Percentiles rank a stretch among this genome's conserved stretches.
Evolutionary conservation across 306 rosid genomes (phyloP).

Genomic region (Boehmeria nivea): DNA sequence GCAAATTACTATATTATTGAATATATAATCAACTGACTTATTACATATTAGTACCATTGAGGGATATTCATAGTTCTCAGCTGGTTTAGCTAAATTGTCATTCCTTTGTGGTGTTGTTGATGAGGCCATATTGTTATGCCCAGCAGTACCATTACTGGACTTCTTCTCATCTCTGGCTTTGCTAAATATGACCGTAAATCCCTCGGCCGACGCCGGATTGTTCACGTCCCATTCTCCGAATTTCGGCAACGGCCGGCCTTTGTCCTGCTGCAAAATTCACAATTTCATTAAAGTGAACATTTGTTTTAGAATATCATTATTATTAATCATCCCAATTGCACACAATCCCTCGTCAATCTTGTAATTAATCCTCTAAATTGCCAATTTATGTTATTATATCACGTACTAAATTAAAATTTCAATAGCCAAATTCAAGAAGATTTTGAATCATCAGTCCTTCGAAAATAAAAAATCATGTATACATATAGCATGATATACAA

Average conservation of each 20-base stretch:
- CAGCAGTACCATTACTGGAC: not conserved
- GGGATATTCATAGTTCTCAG: not conserved
- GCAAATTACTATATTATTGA: too few relatives aligned
- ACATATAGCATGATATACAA: too few relatives aligned
- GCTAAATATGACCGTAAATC: constrained; percentile 48
- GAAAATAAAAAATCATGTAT: too few relatives aligned
- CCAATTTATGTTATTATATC: too few relatives aligned
- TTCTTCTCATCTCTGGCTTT: constrained; percentile 54
- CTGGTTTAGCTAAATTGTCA: constrained; percentile 15
- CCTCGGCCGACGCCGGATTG: constrained; percentile 52
- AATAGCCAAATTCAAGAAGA: too few relatives aligned
- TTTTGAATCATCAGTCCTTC: too few relatives aligned
- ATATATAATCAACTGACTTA: not conserved
- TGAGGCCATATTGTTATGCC: not conserved
- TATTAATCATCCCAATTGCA: not conserved
- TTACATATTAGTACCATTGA: too few relatives aligned
- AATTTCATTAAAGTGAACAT: not conserved
- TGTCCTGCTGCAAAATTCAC: constrained; percentile 21
- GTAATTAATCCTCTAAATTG: too few relatives aligned
- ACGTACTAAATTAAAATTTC: too few relatives aligned
- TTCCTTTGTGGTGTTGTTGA: not conserved
- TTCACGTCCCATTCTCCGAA: constrained; percentile 63
- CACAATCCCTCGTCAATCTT: too few relatives aligned
- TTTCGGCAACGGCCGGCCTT: constrained; percentile 42
- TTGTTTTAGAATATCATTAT: not conserved